phyloP scores from a whole-genome alignment of 352 stramenopile genomes.

The Phytopythium cucurbitacearum region DNA sequence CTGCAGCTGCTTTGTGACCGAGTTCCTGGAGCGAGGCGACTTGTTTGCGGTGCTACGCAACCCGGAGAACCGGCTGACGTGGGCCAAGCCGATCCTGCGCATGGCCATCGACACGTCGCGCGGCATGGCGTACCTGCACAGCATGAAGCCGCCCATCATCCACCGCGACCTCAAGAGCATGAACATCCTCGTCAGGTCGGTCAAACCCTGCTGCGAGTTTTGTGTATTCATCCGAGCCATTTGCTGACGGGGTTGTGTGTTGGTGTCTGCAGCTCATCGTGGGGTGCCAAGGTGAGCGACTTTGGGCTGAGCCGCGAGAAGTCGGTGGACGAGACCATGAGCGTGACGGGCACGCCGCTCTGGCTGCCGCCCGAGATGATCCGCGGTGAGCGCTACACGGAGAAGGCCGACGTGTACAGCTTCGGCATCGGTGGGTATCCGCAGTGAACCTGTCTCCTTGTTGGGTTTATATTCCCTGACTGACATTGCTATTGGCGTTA shows the following conservation, averaged over 20 bases:
- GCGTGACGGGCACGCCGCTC: constrained; percentile 75
- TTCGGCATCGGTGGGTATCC: constrained; percentile 70
- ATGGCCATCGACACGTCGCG: constrained; percentile 91
- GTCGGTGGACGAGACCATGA: constrained; percentile 94
- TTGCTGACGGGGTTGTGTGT: constrained; percentile 1
- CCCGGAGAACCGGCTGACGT: constrained; percentile 74
- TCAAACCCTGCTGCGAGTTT: background rate
- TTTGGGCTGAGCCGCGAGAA: constrained; percentile 97
- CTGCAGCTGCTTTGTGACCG: constrained; percentile 82
- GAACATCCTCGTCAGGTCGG: constrained; percentile 85
- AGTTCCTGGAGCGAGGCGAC: constrained; percentile 83
- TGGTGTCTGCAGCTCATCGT: constrained; percentile 57
- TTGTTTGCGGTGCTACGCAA: constrained; percentile 80
- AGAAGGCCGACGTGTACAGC: constrained; percentile 88
- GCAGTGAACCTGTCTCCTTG: background rate
- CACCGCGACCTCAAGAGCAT: constrained; percentile 97
- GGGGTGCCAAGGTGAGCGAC: constrained; percentile 94
- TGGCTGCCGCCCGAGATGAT: constrained; percentile 89
- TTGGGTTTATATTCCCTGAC: constrained; percentile 6
- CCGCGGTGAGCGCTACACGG: constrained; percentile 81
- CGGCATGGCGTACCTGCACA: constrained; percentile 98
- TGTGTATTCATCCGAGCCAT: background rate
- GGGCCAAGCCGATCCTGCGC: constrained; percentile 81
- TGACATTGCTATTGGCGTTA: background rate
- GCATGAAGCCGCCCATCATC: constrained; percentile 97